Base-by-base conservation (phyloP, 257 asterid species). In the Eustoma russellianum region DNA sequence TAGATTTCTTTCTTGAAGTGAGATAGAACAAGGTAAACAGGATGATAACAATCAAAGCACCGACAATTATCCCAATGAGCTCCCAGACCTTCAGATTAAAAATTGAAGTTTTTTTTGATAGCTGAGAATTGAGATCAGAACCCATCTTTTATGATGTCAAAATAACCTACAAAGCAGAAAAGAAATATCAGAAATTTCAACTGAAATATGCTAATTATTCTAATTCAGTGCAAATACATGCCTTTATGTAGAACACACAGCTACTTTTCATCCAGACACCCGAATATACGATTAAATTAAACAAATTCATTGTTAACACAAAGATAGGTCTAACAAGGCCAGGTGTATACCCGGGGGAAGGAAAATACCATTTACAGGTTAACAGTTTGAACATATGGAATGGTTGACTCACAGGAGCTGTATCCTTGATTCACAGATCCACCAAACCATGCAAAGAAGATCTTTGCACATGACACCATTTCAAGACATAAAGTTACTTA, bases 31-130 rank as follows among this genome's bases (percentile, higher is more conserved):
- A 50, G 13, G 75, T 67, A 52, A 83, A 76, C 60, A 90, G 88
- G 67, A 86, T 77, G 19, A 77, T 60, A 41, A 86, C 87, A 49
- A 90, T 90, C 46, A 75, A 60, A 49, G 79, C 57, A 43, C 93
- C 96, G 24, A 86, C 93, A 14, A 90, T 46, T 28, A 90, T 83
- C 52, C 96, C 98, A 34, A 90, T 78, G 55, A 86, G 65, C 75
- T 90, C 89, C 98, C 98, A 90, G 44, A 90, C 94, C 74, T 80
- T 80, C 70, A 90, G 82, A 53, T 83, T 79, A 41, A 85, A 75
- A 50, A 83, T 5, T 44, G 84, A 85, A 12, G 95, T 79, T 33
- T 63, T 68, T 58, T 79, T 62, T 15, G 86, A 82, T 6, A 90
- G 76, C 50, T 77, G 72, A 15, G 78, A 41, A 60, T 82, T 82